Conservation (phyloP, 345 rosid genomes). For the Aquilaria sinensis region DNA sequence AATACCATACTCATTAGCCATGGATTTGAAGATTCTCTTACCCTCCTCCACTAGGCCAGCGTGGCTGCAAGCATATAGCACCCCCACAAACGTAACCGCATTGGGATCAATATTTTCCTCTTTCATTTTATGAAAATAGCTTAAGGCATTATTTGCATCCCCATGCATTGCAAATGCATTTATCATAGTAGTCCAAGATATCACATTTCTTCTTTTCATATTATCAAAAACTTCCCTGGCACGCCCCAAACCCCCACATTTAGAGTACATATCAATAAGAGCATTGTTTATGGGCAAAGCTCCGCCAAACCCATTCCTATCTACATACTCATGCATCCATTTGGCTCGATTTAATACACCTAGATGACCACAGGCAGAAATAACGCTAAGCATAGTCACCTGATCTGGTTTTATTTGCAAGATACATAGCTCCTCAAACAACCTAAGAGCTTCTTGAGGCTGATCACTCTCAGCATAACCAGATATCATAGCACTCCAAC, state of each 20-base stretch:
- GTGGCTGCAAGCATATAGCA: conserved; percentile 58
- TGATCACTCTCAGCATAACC: conserved; percentile 63
- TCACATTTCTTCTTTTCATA: conserved; percentile 33
- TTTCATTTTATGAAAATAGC: conserved; percentile 34
- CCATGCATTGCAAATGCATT: conserved; percentile 57
- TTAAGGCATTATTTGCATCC: conserved; percentile 34
- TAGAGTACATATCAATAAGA: conserved; percentile 57
- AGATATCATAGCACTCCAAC: conserved; percentile 75
- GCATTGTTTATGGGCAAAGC: conserved; percentile 35
- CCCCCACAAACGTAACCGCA: conserved; percentile 39
- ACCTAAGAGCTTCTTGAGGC: conserved; percentile 46
- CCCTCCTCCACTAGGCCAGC: conserved; percentile 60
- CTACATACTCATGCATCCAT: conserved; percentile 36
- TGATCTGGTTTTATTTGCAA: conserved; percentile 39
- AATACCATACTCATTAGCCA: conserved; percentile 34
- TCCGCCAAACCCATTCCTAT: conserved; percentile 27
- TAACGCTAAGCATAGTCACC: conserved; percentile 44
- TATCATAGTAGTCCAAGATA: conserved; percentile 56
- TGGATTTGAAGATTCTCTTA: conserved; percentile 37
- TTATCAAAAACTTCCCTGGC: conserved; percentile 42
- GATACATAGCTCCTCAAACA: conserved; percentile 35
- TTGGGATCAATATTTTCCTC: conserved; percentile 34
- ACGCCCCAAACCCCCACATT: conserved; percentile 52
- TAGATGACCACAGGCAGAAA: conserved; percentile 43
- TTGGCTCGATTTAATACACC: conserved; percentile 40